Conservation (phyloP, 176 grass and related monocot genomes). For the Carex littledalei region DNA sequence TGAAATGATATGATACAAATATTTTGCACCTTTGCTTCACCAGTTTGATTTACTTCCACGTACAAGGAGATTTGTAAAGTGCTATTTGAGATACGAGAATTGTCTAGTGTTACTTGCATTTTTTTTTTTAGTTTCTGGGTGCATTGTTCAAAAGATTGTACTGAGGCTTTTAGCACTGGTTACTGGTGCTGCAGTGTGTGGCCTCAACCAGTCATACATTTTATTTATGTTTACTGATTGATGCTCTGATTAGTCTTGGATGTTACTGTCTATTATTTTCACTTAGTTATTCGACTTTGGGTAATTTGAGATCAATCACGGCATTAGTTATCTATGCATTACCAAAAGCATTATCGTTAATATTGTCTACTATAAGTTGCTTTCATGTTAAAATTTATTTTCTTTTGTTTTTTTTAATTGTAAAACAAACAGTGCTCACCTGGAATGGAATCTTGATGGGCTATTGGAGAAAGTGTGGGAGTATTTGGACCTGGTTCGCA, state of each 20-base stretch:
- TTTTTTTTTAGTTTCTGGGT: too few species aligned
- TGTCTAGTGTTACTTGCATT: background rate
- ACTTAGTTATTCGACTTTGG: background rate
- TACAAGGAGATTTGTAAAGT: background rate
- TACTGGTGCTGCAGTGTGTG: background rate
- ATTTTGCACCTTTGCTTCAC: background rate
- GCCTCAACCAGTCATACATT: background rate
- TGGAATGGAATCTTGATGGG: constrained; percentile 91
- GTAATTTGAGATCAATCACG: background rate
- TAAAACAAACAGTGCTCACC: constrained; percentile 53
- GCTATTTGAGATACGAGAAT: background rate
- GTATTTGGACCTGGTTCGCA: constrained; percentile 85
- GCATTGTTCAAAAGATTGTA: too few species aligned
- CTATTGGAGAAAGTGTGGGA: constrained; percentile 88
- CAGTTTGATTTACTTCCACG: background rate
- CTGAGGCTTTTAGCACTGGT: too few species aligned
- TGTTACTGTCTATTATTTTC: background rate
- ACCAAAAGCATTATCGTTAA: background rate
- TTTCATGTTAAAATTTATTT: background rate
- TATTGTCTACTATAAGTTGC: background rate
- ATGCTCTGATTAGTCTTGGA: background rate
- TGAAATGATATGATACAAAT: background rate
- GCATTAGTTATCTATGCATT: background rate
- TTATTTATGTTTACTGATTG: background rate
- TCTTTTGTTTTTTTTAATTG: background rate